These are phyloP conservation scores for Mallotus nudiflorus DNA, from an alignment of 345 rosid species.

Conservation along the genomic window DNA sequence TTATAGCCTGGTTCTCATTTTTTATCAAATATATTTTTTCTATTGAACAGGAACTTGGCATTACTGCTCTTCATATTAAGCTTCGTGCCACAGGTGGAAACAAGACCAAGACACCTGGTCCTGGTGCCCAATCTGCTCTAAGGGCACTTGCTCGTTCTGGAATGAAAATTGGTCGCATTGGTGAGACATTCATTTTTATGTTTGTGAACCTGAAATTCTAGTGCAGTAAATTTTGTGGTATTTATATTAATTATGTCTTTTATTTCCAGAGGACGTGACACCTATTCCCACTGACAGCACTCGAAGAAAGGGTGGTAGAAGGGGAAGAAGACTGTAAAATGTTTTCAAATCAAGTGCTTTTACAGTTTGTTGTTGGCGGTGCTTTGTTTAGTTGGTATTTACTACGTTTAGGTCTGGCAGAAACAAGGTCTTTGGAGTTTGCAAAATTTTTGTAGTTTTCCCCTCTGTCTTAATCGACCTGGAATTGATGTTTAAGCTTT, in stretches of 20 bases:
- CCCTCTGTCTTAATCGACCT: neutral
- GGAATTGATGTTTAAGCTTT: slow-evolving; percentile 4
- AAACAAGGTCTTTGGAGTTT: neutral
- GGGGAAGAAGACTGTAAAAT: slow-evolving; percentile 78
- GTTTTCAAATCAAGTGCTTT: neutral
- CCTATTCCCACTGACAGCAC: slow-evolving; percentile 95
- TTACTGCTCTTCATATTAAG: slow-evolving; percentile 78
- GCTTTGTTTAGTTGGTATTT: neutral
- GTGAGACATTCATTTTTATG: slow-evolving; percentile 26
- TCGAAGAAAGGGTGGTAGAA: slow-evolving; percentile 88
- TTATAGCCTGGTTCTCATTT: neutral
- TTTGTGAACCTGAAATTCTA: neutral
- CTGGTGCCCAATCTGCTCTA: slow-evolving; percentile 90
- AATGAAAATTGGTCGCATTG: slow-evolving; percentile 93
- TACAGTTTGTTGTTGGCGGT: neutral
- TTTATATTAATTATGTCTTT: neutral
- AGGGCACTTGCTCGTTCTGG: slow-evolving; percentile 97
- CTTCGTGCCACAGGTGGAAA: slow-evolving; percentile 90
- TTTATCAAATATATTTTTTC: neutral
- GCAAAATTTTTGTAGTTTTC: slow-evolving; percentile 7
- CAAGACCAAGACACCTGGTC: slow-evolving; percentile 85
- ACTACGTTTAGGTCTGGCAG: neutral
- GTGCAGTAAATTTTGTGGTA: too few species aligned
- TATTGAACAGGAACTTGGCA: slow-evolving; percentile 69
- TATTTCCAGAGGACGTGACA: slow-evolving; percentile 80